Base-by-base conservation (phyloP, 75 land plant species). In the Pinus albicaulis region DNA sequence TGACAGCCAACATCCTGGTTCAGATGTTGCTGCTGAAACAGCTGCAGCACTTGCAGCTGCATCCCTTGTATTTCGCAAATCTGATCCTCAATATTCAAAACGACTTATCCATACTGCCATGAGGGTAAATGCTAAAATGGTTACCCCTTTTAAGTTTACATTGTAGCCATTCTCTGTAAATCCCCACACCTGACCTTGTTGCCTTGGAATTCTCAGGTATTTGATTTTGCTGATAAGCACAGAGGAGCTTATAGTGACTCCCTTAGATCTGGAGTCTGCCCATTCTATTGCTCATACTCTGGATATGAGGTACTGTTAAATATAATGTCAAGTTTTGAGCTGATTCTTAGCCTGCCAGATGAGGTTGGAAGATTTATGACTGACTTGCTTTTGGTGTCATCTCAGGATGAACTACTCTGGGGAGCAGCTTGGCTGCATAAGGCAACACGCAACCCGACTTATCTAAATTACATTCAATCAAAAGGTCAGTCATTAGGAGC, bases 11-110 rank as follows among this genome's bases (percentile, higher is more conserved):
- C 75, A 78, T 71, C 98, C 98, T n/a, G 98, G 98, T 26, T 87
- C 98, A 31, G 98, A 95, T 57, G 91, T 95, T 4, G 98, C 98
- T 1, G 98, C 86, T 6, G 98, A 95, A 78, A 93, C 98, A 0
- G 98, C 98, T 3, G 97, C 98, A 31, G 98, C 98, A 38, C 84
- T 95, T 57, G 97, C 98, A 1, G 91, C 98, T 59, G 98, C 98
- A 15, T 93, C 98, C 3, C n/a, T 95, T 4, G 92, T 89, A 24
- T 95, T 95, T 80, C 75, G 84, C 36, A 80, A 55, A 26, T 48
- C 74, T 16, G 98, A 95, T 71, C 88, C 87, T 15, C 53, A 78
- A 23, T 95, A 95, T 77, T 80, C 98, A 60, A 81, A 85, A 48
- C 79, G 76, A 3, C 89, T 95, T 34, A 71, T 79, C 53, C 80